Evolutionary conservation across 352 stramenopile genomes (phyloP).

Genomic region (Phytophthora chlamydospora): DNA sequence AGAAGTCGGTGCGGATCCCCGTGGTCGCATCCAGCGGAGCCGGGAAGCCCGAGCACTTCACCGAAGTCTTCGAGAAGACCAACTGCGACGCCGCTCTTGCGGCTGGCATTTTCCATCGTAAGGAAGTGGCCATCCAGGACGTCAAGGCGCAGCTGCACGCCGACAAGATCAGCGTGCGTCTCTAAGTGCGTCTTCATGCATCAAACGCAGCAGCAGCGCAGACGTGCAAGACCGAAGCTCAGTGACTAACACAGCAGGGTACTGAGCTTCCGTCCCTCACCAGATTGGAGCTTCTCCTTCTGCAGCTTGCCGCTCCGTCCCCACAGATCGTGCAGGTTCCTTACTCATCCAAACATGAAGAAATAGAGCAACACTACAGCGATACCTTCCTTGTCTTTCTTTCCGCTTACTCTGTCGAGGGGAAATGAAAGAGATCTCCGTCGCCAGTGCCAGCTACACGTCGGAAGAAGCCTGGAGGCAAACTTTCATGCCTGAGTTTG

Average conservation of each 20-base stretch:
- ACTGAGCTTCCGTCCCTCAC: constrained; percentile 1
- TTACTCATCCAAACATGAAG: constrained; percentile 16
- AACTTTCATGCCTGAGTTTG: constrained; percentile 7
- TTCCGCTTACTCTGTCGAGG: not conserved
- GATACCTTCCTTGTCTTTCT: not conserved
- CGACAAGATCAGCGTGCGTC: constrained; percentile 72
- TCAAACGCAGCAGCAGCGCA: not conserved
- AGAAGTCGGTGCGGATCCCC: constrained; percentile 94
- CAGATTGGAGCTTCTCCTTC: constrained; percentile 3
- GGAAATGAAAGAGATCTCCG: constrained; percentile 39
- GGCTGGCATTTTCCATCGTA: constrained; percentile 98
- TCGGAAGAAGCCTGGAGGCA: constrained; percentile 12
- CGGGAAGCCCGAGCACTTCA: constrained; percentile 94
- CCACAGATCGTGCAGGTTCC: constrained; percentile 14
- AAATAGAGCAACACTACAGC: constrained; percentile 34
- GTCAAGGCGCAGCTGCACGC: constrained; percentile 93
- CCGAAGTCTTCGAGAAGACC: constrained; percentile 93
- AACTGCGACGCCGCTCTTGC: constrained; percentile 96
- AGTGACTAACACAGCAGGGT: constrained; percentile 7
- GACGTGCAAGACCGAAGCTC: not conserved
- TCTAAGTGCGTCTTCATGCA: constrained; percentile 34
- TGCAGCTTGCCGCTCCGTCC: constrained; percentile 15
- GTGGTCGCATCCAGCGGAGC: constrained; percentile 98
- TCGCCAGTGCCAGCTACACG: constrained; percentile 4
- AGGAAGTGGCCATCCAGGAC: constrained; percentile 95